phyloP scores from a whole-genome alignment of 352 stramenopile species.

The Globisporangium viniferum region DNA sequence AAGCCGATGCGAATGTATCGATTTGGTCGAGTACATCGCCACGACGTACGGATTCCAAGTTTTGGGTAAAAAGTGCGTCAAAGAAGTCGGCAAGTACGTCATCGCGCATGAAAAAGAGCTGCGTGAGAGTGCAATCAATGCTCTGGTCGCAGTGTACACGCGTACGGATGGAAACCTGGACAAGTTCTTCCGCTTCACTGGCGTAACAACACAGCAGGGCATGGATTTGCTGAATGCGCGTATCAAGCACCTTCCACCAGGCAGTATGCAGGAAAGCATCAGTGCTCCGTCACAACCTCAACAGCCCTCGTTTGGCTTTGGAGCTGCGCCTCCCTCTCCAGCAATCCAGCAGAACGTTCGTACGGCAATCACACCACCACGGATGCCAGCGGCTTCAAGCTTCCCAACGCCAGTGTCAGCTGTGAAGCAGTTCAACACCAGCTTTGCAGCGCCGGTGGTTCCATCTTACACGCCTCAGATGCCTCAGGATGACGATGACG shows the following conservation, averaged over 20 bases:
- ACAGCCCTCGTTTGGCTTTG: constrained; percentile 23
- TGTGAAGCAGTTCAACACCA: constrained; percentile 31
- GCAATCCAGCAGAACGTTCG: constrained; percentile 9
- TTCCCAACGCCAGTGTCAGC: constrained; percentile 24
- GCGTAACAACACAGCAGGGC: constrained; percentile 74
- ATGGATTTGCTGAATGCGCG: constrained; percentile 74
- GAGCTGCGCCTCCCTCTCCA: constrained; percentile 11
- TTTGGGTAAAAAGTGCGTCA: constrained; percentile 71
- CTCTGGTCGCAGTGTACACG: constrained; percentile 67
- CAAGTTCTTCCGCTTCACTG: constrained; percentile 74
- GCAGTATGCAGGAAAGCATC: constrained; percentile 25
- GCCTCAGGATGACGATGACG: constrained; percentile 41
- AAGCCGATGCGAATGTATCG: constrained; percentile 81
- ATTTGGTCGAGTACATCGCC: constrained; percentile 78
- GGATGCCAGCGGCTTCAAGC: constrained; percentile 19
- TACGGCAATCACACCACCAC: constrained; percentile 15
- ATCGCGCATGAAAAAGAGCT: constrained; percentile 81
- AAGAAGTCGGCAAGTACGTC: constrained; percentile 79
- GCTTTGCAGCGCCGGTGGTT: neutral
- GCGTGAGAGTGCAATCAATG: constrained; percentile 71
- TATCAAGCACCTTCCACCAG: constrained; percentile 71
- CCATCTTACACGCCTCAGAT: constrained; percentile 1
- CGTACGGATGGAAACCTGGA: constrained; percentile 65
- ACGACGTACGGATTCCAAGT: constrained; percentile 53
- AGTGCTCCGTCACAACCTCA: constrained; percentile 11